Conservation (phyloP, 116 monocot species). For the Zostera marina region DNA sequence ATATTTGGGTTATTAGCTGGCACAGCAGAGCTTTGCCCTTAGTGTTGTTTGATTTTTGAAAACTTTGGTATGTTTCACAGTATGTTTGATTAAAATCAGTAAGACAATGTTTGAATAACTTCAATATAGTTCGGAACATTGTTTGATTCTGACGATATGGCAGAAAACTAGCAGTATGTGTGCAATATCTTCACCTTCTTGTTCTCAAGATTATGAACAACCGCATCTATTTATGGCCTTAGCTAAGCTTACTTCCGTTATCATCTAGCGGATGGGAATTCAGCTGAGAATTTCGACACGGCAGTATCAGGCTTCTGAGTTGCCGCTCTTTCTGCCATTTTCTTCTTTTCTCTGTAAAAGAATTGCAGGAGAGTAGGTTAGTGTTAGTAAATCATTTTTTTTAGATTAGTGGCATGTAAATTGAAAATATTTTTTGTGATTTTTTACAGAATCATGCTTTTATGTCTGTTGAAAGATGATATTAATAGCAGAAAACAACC, state of each 20-base stretch:
- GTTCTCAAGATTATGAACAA: neutral
- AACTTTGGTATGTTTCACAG: neutral
- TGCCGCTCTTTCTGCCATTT: conserved; percentile 3
- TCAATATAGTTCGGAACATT: too few species aligned
- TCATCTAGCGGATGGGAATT: neutral
- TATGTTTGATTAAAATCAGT: neutral
- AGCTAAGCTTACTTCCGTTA: neutral
- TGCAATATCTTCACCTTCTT: neutral
- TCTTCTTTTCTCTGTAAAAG: conserved; percentile 7
- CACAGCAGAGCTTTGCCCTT: neutral
- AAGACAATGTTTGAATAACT: too few species aligned
- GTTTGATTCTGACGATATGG: neutral
- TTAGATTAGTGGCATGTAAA: too few species aligned
- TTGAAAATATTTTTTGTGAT: too few species aligned
- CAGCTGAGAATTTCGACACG: conserved; percentile 1
- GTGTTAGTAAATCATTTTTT: neutral
- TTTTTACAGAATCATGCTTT: too few species aligned
- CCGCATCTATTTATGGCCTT: neutral
- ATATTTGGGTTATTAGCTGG: neutral
- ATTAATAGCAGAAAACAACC: too few species aligned
- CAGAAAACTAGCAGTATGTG: neutral
- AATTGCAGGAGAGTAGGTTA: neutral
- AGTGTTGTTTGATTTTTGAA: neutral
- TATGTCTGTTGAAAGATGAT: too few species aligned
- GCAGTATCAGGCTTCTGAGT: conserved; percentile 2